phyloP scores from a whole-genome alignment of 306 rosid species.

The Quercus bicolor region DNA sequence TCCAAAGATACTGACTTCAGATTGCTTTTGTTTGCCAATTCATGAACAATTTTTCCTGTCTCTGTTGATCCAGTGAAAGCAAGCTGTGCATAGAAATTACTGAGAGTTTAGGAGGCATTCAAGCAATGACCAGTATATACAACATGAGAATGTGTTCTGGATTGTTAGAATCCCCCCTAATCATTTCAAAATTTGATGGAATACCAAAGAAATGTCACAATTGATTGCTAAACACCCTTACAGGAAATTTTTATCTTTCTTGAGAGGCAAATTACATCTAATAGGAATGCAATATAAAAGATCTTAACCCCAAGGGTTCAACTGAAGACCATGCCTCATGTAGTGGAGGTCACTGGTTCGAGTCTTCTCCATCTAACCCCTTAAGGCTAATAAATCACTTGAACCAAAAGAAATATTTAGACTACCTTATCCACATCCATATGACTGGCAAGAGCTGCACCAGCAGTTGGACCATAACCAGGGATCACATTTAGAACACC shows the following conservation, averaged over 20 bases:
- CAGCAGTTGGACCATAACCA: constrained; percentile 94
- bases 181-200: not conserved
- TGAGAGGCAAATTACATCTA: not conserved
- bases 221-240: not conserved
- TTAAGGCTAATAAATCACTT: no score
- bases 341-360: no score
- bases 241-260: not conserved
- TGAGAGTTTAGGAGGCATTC: not conserved
- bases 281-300: not conserved
- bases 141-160: not conserved
- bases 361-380: no score
- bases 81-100: constrained; percentile 47
- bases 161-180: not conserved
- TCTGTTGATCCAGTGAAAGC: constrained; percentile 92
- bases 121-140: not conserved
- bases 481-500: constrained; percentile 84
- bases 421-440: constrained; percentile 92
- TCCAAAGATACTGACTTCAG: constrained; percentile 85
- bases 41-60: constrained; percentile 69
- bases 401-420: no score
- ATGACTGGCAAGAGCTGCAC: constrained; percentile 92
- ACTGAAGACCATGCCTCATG: no score
- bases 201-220: not conserved
- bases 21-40: constrained; percentile 81
- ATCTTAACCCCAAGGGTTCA: no score